phyloP scores from a whole-genome alignment of 129 eudicot genomes.

The Chrysanthemum seticuspe region DNA sequence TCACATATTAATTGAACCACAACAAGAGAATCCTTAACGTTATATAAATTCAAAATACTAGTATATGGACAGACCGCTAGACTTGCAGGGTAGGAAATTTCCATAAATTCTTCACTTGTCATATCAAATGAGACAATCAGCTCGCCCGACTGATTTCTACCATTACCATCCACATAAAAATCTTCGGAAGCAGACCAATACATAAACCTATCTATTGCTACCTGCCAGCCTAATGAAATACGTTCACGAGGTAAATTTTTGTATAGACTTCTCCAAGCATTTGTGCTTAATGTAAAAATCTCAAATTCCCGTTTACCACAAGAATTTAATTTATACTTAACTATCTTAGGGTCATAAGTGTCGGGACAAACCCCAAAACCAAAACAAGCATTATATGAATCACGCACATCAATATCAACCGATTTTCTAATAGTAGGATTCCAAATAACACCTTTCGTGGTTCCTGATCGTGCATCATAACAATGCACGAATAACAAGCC shows the following conservation, averaged over 20 bases:
- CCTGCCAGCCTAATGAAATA: not conserved
- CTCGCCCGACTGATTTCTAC: not conserved
- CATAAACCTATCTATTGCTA: not conserved
- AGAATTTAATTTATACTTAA: not conserved
- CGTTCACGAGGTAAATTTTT: not conserved
- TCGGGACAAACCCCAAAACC: not conserved
- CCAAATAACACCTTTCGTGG: not conserved
- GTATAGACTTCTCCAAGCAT: not conserved
- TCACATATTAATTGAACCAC: not conserved
- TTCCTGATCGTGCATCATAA: not conserved
- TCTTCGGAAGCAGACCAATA: not conserved
- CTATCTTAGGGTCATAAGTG: not conserved
- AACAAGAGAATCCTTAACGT: not conserved
- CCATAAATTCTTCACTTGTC: not conserved
- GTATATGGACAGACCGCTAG: not conserved
- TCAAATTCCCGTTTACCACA: not conserved
- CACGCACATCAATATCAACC: not conserved
- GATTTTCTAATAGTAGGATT: not conserved
- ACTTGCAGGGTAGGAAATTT: not conserved
- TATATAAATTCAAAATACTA: too few species aligned
- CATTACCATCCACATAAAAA: not conserved
- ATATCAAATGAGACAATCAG: not conserved
- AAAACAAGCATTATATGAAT: accelerated
- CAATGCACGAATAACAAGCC: not conserved
- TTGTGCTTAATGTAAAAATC: not conserved